phyloP scores from a whole-genome alignment of 225 moss, liverwort and hornwort genomes.

The Sphagnum tenellum region DNA sequence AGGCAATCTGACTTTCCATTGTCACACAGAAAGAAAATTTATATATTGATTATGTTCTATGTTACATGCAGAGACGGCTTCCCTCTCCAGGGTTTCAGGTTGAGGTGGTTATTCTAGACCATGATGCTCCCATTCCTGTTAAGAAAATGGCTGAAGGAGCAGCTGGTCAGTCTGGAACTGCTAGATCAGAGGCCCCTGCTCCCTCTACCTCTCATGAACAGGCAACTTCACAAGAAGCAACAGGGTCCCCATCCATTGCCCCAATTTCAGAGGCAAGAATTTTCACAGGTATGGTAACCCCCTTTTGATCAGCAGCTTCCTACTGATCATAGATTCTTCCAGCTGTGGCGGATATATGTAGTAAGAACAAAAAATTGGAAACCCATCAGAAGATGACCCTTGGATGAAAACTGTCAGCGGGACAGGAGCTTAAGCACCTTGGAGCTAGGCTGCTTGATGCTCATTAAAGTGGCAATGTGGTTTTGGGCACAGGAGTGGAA shows the following conservation, averaged over 20 bases:
- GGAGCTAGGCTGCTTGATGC: too few species aligned
- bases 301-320: too few species aligned
- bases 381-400: too few species aligned
- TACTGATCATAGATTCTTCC: too few species aligned
- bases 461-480: too few species aligned
- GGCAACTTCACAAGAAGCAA: constrained; percentile 23
- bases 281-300: too few species aligned
- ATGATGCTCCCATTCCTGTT: constrained; percentile 82
- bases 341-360: too few species aligned
- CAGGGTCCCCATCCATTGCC: constrained; percentile 4
- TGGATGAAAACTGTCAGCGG: too few species aligned
- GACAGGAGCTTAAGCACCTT: too few species aligned
- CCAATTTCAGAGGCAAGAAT: too few species aligned
- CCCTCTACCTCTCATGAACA: constrained; percentile 26
- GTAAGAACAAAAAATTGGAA: too few species aligned
- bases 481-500: background rate
- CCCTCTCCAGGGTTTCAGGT: constrained; percentile 97
- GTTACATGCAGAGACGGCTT: constrained; percentile 67
- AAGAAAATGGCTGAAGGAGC: constrained; percentile 51
- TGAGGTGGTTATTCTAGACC: constrained; percentile 88
- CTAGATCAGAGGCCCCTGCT: constrained; percentile 23
- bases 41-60: background rate
- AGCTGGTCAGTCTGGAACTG: constrained; percentile 26
- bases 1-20: too few species aligned
- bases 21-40: background rate